These are phyloP conservation scores for Myxozyma udenii DNA, from an alignment of 805 yeast genomes.

Conservation along the genomic window DNA sequence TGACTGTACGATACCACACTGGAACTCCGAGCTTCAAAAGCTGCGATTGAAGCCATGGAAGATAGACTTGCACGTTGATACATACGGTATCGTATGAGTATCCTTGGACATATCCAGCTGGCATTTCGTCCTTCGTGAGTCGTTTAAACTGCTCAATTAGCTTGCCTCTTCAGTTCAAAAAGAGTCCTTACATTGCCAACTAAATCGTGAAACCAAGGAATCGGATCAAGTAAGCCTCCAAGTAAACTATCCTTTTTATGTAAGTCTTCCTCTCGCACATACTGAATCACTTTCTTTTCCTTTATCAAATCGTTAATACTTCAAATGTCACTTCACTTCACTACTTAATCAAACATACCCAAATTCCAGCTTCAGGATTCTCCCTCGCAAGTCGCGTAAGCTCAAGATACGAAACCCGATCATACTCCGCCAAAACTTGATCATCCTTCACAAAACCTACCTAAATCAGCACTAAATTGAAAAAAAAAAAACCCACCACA, in stretches of 20 bases:
- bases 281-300: constrained; percentile 10
- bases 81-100: constrained; percentile 53
- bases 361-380: constrained; percentile 30
- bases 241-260: constrained; percentile 8
- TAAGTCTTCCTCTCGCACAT: constrained; percentile 20
- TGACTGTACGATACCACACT: constrained; percentile 43
- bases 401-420: constrained; percentile 40
- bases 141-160: constrained; percentile 6
- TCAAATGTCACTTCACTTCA: neutral
- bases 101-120: constrained; percentile 56
- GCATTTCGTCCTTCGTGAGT: constrained; percentile 44
- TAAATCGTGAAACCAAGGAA: constrained; percentile 25
- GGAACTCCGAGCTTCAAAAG: constrained; percentile 49
- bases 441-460: constrained; percentile 24
- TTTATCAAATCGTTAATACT: neutral
- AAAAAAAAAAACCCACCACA: no score
- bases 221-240: constrained; percentile 15
- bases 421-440: constrained; percentile 21
- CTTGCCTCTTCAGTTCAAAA: neutral
- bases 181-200: constrained; percentile 16
- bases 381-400: constrained; percentile 25
- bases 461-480: neutral
- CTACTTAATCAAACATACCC: constrained; percentile 6
- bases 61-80: constrained; percentile 56
- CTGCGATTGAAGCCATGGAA: constrained; percentile 50